A percentile compares a stretch with the other conserved stretches of the same genome.
These are phyloP conservation scores for Xylaria venustula DNA, from an alignment of 495 filamentous ascomycete species.

Conservation along the genomic window DNA sequence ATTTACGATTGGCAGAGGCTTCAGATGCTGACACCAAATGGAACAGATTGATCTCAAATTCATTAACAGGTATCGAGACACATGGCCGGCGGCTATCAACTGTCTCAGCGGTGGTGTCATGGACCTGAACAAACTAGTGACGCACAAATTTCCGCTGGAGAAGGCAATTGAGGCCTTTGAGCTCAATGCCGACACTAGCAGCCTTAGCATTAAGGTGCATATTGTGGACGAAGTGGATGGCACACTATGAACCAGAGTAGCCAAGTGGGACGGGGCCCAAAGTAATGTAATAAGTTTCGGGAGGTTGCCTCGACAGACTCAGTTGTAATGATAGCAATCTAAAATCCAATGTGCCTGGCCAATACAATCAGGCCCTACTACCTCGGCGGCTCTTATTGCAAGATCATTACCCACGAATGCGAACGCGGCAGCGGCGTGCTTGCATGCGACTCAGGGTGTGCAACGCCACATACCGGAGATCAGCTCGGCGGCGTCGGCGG, in stretches of 20 bases:
- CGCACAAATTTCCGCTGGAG: conserved; percentile 55
- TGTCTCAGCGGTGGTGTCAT: conserved; percentile 50
- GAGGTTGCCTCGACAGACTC: neutral
- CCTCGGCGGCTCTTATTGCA: too few relatives aligned
- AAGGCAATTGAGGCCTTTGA: conserved; percentile 56
- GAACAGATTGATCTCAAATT: conserved; percentile 59
- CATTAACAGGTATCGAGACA: conserved; percentile 64
- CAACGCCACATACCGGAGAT: neutral
- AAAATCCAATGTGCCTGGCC: neutral
- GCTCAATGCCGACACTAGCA: conserved; percentile 44
- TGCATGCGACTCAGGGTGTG: neutral
- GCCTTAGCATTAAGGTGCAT: conserved; percentile 58
- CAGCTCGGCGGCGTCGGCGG: neutral
- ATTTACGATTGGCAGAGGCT: neutral
- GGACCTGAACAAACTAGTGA: conserved; percentile 50
- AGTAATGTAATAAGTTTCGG: neutral
- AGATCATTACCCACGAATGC: neutral
- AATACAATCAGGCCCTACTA: too few relatives aligned
- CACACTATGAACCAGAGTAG: conserved; percentile 11
- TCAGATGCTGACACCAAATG: conserved; percentile 10
- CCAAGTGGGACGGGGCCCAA: conserved; percentile 1
- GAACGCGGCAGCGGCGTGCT: neutral
- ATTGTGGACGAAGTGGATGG: conserved; percentile 53
- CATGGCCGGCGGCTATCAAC: conserved; percentile 58
- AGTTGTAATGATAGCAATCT: conserved; percentile 4